These are phyloP conservation scores for Leucaena leucocephala DNA, from an alignment of 306 rosid species.

Conservation along the genomic window DNA sequence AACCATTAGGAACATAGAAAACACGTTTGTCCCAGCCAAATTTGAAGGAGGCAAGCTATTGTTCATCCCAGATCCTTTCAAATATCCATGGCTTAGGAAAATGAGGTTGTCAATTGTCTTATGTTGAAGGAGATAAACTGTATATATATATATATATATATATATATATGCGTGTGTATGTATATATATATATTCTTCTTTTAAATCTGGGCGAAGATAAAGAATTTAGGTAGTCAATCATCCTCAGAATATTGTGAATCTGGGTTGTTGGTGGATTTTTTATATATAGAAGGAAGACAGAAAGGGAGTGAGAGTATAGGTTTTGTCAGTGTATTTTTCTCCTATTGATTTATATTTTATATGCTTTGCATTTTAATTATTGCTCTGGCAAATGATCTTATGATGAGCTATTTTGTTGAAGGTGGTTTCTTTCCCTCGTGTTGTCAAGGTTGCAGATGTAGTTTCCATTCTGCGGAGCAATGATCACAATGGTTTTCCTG, in stretches of 20 bases:
- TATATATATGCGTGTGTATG: not conserved
- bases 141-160: not conserved
- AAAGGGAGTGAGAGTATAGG: conserved; percentile 21
- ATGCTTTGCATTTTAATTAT: conserved; percentile 29
- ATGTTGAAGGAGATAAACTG: conserved; percentile 20
- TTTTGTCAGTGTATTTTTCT: not conserved
- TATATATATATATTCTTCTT: not conserved
- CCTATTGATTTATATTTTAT: conserved; percentile 1
- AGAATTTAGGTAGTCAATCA: not conserved
- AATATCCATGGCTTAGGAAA: conserved; percentile 21
- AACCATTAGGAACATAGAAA: conserved; percentile 26
- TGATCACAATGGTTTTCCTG: conserved; percentile 94
- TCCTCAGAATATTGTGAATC: not conserved
- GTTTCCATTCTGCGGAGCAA: conserved; percentile 82
- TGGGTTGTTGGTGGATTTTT: not conserved
- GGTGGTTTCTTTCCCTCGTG: conserved; percentile 91
- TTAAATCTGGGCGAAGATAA: not conserved
- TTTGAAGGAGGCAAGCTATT: conserved; percentile 31
- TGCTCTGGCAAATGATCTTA: conserved; percentile 35
- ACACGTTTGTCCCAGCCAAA: conserved; percentile 11
- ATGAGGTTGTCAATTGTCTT: not conserved
- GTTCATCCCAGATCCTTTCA: conserved; percentile 23
- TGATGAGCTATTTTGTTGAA: conserved; percentile 43
- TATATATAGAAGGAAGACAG: conserved; percentile 4
- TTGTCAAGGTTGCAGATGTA: conserved; percentile 91